Evolutionary conservation across 306 rosid genomes (phyloP).

Genomic region (Cicer yamashitae): DNA sequence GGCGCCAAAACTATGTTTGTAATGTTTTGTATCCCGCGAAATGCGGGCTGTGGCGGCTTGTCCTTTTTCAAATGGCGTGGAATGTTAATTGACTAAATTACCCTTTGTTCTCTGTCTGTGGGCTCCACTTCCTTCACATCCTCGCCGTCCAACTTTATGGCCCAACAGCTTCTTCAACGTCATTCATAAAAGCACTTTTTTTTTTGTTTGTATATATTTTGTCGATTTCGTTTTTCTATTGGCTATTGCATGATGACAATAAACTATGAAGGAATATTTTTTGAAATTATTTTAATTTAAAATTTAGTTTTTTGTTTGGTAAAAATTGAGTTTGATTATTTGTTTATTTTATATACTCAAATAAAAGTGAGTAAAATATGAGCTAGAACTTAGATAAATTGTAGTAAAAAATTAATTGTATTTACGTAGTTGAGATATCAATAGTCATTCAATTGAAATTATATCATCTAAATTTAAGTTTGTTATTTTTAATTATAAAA

Average conservation of each 20-base stretch:
- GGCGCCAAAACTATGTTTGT: slow-evolving; percentile 58
- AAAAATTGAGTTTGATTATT: no score
- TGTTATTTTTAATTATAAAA: no score
- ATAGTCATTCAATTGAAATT: no score
- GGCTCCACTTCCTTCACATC: background rate
- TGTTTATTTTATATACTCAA: no score
- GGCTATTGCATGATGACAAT: background rate
- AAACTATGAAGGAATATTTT: background rate
- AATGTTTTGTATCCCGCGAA: slow-evolving; percentile 55
- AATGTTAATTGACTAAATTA: background rate
- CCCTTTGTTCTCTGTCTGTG: slow-evolving; percentile 21
- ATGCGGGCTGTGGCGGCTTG: slow-evolving; percentile 65
- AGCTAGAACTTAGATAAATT: no score
- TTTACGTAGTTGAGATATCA: no score
- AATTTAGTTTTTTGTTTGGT: no score
- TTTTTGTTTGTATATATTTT: background rate
- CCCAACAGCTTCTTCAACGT: background rate
- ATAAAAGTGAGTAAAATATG: no score
- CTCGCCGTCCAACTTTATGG: slow-evolving; percentile 2
- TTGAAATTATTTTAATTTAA: no score
- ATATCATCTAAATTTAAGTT: no score
- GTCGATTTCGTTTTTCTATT: background rate
- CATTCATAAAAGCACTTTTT: background rate
- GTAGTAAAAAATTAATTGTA: no score
- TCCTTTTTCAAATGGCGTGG: background rate